Conservation (phyloP, 768 basidiomycete genomes). For the Calvatia gigantea region DNA sequence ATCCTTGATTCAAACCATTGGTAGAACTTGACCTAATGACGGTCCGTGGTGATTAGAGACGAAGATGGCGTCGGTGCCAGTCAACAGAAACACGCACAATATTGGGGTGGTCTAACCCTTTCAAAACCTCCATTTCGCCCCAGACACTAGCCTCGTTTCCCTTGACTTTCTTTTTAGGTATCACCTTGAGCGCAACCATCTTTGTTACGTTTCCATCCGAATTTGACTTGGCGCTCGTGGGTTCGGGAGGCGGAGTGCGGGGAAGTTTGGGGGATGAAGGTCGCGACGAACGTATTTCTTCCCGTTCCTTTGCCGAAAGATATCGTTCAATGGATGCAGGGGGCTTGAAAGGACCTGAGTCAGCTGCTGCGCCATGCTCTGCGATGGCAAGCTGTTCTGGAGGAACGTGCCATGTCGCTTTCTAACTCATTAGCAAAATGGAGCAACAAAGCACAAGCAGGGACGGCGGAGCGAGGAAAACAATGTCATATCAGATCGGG, state of each 20-base stretch:
- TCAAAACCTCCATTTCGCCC: conserved; percentile 91
- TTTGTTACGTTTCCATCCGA: conserved; percentile 43
- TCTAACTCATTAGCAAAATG: conserved; percentile 31
- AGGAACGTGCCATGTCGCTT: conserved; percentile 77
- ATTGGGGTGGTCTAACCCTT: conserved; percentile 86
- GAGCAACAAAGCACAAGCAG: background rate
- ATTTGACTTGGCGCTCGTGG: conserved; percentile 18
- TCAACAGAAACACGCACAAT: conserved; percentile 52
- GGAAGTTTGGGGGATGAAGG: conserved; percentile 20
- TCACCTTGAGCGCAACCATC: conserved; percentile 86
- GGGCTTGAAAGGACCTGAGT: conserved; percentile 15
- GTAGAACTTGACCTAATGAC: conserved; percentile 82
- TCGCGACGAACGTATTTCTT: conserved; percentile 18
- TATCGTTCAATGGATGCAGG: conserved; percentile 13
- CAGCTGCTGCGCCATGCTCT: conserved; percentile 52
- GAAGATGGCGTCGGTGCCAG: background rate
- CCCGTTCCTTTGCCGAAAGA: conserved; percentile 13
- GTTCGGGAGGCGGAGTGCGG: conserved; percentile 15
- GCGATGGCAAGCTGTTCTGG: conserved; percentile 53
- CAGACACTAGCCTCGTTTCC: conserved; percentile 86
- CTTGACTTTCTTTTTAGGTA: conserved; percentile 94
- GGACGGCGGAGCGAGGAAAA: background rate
- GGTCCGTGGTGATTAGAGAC: background rate
- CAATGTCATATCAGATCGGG: background rate
- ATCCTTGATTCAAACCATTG: conserved; percentile 94